Evolutionary conservation across 208 protist species (phyloP).

Genomic region (Trichomonas tenax): DNA sequence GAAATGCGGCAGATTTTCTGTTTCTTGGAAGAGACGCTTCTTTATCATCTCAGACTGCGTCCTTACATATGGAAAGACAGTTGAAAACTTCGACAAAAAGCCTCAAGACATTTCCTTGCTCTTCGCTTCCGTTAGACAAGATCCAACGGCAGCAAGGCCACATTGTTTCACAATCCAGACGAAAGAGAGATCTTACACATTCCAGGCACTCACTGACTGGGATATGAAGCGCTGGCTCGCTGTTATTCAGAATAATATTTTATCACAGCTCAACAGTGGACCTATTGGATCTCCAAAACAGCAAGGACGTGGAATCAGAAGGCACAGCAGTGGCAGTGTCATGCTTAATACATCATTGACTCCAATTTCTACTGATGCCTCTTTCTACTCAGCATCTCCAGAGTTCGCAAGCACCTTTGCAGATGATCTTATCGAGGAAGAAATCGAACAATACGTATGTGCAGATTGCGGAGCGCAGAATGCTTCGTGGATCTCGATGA

Average conservation of each 20-base stretch:
- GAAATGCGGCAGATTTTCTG: not conserved
- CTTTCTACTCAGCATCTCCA: too few species aligned
- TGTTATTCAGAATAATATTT: not conserved
- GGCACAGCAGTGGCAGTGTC: not conserved
- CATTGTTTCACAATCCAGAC: not conserved
- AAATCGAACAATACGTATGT: not conserved
- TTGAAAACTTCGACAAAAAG: not conserved
- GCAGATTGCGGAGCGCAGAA: conserved; percentile 28
- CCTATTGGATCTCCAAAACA: not conserved
- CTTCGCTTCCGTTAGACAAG: not conserved
- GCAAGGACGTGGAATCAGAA: not conserved
- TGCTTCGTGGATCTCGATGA: conserved; percentile 42
- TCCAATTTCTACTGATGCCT: not conserved
- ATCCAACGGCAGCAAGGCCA: not conserved
- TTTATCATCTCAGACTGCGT: not conserved
- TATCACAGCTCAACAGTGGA: not conserved
- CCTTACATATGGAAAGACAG: not conserved
- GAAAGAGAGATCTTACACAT: not conserved
- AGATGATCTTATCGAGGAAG: not conserved
- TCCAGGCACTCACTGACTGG: not conserved
- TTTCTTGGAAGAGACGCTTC: not conserved
- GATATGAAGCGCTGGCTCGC: not conserved
- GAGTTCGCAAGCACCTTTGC: not conserved
- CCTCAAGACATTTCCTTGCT: not conserved
- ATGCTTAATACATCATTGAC: not conserved